Percentiles rank a stretch among this genome's conserved stretches.
Conservation (phyloP, 2,329 filamentous ascomycete genomes). For the Beauveria rudraprayagi region DNA sequence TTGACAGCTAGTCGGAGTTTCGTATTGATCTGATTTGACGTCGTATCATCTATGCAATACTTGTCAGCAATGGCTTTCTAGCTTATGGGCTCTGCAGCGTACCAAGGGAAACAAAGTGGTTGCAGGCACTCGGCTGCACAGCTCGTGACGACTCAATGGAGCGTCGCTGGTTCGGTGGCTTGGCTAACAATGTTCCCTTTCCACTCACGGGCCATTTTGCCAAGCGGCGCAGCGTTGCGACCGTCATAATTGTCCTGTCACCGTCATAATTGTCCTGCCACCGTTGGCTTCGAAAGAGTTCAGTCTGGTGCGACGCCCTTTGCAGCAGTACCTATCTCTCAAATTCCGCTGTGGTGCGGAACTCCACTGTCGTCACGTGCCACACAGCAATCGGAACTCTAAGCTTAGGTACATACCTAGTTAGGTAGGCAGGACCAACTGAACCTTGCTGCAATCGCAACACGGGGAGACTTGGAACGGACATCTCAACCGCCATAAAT, state of each 20-base stretch:
- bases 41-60: background rate
- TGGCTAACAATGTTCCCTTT: background rate
- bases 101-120: slow-evolving; percentile 30
- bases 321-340: background rate
- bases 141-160: background rate
- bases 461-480: background rate
- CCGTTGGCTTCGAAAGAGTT: background rate
- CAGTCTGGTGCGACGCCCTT: background rate
- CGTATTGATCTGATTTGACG: background rate
- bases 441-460: too few species aligned
- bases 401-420: too few species aligned
- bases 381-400: too few species aligned
- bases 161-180: background rate
- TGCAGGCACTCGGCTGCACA: slow-evolving; percentile 22
- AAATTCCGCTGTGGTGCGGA: background rate
- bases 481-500: background rate
- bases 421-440: too few species aligned
- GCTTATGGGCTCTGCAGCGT: background rate
- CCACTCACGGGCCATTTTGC: background rate
- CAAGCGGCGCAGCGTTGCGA: slow-evolving; percentile 22
- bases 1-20: slow-evolving; percentile 55
- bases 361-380: background rate
- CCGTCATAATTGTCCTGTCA: slow-evolving; percentile 21
- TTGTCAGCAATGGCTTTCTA: background rate
- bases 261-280: slow-evolving; percentile 22